These are phyloP conservation scores for Albophoma yamanashiensis DNA, from an alignment of 2,329 filamentous ascomycete species.

Conservation along the genomic window DNA sequence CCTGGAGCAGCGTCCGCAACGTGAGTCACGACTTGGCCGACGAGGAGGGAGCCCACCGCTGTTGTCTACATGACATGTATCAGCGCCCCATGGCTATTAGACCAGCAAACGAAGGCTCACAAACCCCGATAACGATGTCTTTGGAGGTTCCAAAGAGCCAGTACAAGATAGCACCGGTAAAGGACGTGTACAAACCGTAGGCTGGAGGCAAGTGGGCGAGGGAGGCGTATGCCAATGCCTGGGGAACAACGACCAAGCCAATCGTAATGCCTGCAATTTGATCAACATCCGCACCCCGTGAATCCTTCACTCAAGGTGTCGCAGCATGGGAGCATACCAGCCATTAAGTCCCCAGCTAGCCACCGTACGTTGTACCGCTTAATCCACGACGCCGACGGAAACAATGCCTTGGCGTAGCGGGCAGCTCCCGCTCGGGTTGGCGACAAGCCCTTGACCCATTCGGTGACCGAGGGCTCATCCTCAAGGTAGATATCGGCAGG, in stretches of 20 bases:
- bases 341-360: constrained; percentile 63
- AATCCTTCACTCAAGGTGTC: background rate
- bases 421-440: constrained; percentile 36
- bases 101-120: constrained; percentile 4
- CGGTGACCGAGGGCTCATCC: constrained; percentile 52
- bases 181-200: constrained; percentile 72
- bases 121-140: constrained; percentile 67
- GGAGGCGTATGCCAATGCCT: constrained; percentile 70
- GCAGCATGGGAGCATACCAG: constrained; percentile 36
- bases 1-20: constrained; percentile 23
- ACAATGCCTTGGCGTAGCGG: constrained; percentile 40
- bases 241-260: constrained; percentile 66
- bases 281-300: background rate
- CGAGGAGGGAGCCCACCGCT: constrained; percentile 39
- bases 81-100: background rate
- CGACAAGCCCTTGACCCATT: constrained; percentile 47
- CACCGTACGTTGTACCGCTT: constrained; percentile 60
- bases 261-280: constrained; percentile 20
- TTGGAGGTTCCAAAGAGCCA: constrained; percentile 81
- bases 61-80: constrained; percentile 34
- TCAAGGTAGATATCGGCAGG: constrained; percentile 38
- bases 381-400: constrained; percentile 63
- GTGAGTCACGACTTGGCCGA: constrained; percentile 32
- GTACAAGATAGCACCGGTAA: constrained; percentile 70
- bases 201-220: constrained; percentile 57